A percentile compares a stretch with the other conserved stretches of the same genome.
Conservation (phyloP, 495 filamentous ascomycete species). For the Baudoinia panamericana region DNA sequence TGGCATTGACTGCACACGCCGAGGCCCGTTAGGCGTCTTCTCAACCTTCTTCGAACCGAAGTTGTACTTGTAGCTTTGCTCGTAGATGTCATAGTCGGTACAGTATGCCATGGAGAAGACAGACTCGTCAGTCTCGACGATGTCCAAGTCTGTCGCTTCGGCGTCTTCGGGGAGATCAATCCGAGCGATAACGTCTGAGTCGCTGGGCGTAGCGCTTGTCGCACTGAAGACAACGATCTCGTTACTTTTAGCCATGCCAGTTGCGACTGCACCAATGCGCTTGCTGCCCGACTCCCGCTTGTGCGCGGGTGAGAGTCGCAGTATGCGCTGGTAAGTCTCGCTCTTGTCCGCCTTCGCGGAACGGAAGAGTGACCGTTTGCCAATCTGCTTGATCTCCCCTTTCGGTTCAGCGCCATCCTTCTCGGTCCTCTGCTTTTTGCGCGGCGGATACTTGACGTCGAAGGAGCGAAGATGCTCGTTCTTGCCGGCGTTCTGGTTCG, state of each 20-base stretch:
- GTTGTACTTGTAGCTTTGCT: slow-evolving; percentile 38
- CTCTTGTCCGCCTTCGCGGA: slow-evolving; percentile 34
- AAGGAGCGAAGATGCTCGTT: slow-evolving; percentile 88
- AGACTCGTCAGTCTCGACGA: slow-evolving; percentile 43
- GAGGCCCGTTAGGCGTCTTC: slow-evolving; percentile 41
- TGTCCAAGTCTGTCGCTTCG: slow-evolving; percentile 75
- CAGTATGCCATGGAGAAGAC: slow-evolving; percentile 67
- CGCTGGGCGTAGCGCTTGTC: slow-evolving; percentile 38
- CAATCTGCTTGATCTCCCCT: slow-evolving; percentile 26
- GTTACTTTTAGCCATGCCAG: slow-evolving; percentile 54
- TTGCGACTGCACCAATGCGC: slow-evolving; percentile 60
- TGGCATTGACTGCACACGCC: slow-evolving; percentile 48
- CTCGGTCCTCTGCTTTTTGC: slow-evolving; percentile 24
- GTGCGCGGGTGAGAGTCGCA: slow-evolving; percentile 54
- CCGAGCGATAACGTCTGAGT: slow-evolving; percentile 50
- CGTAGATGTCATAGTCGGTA: slow-evolving; percentile 59
- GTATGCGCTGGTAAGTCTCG: slow-evolving; percentile 66
- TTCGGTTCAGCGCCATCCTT: slow-evolving; percentile 28
- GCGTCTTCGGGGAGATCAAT: slow-evolving; percentile 47
- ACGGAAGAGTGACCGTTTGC: slow-evolving; percentile 46
- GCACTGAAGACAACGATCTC: slow-evolving; percentile 73
- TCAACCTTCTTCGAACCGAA: slow-evolving; percentile 33
- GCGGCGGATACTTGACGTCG: slow-evolving; percentile 39
- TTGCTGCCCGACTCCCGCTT: slow-evolving; percentile 32
- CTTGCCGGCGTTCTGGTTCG: slow-evolving; percentile 55